Base-by-base conservation (phyloP, 2,329 filamentous ascomycete genomes). In the Saccharata proteae region DNA sequence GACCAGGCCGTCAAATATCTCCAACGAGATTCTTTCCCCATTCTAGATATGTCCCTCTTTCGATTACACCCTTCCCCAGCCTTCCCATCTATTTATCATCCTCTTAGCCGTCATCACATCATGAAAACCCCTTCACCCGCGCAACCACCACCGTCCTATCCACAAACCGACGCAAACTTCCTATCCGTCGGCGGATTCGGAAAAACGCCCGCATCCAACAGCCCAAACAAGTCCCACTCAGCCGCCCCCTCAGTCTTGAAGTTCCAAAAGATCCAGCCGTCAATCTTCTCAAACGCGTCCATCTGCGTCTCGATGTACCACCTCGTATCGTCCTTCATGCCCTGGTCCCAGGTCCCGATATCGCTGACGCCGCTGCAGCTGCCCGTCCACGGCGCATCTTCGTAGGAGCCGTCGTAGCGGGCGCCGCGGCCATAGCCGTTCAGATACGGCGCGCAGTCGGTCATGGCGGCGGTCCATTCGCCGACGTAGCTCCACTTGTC, bases 401-500 rank as follows among this genome's bases (percentile, higher is more conserved):
- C 48, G 40, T 61, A 69, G 3, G 62, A 64, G 10, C 72, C 74
- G 35, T 74, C 68, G 47, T 71, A 75, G 20, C 77, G 64, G 6
- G 74, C 64, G 9, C 74, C 74, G 25, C 69, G 53, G 2, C 66
- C 67, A 35, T 66, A 67, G 23, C 76, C 61, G 37, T 67, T 67
- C 29, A 67, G 55, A 24, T 55, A 59, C 18, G 50, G 50, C 8
- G 68, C 65, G 42, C 68, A 70, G 45, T 74, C 69, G 3, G 76
- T 80, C 63, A 78, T 67, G 10, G 74, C 76, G 14, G 65, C 75
- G 2, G 69, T 71, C 75, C 76, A 80, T 49, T 81, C 77, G 24
- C 77, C 77, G 4, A 77, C 67, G 33, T 80, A 58, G n/a, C 69
- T 67, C 64, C 70, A 76, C 50, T 80, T 79, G 49, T 80, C 73